phyloP scores from a whole-genome alignment of 1,284 basidiomycete species.

The Cutaneotrichosporon spelunceum region DNA sequence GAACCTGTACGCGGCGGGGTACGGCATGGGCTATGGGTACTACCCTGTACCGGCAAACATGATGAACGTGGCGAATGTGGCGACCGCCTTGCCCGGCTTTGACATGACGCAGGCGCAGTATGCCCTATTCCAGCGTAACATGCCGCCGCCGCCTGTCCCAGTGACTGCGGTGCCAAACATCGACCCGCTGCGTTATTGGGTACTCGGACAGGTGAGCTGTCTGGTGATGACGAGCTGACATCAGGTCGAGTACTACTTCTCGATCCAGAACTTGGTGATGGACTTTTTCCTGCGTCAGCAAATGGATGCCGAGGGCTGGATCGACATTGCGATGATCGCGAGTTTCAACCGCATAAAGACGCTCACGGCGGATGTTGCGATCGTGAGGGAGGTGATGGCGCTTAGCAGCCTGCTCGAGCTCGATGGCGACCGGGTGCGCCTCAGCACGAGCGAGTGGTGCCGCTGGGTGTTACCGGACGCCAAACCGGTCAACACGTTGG shows the following conservation, averaged over 20 bases:
- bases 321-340: slow-evolving; percentile 71
- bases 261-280: slow-evolving; percentile 75
- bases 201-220: slow-evolving; percentile 60
- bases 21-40: slow-evolving; percentile 33
- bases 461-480: slow-evolving; percentile 72
- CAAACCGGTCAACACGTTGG: slow-evolving; percentile 27
- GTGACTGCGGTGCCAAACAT: slow-evolving; percentile 57
- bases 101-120: slow-evolving; percentile 11
- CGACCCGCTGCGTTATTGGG: slow-evolving; percentile 62
- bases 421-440: slow-evolving; percentile 62
- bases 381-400: slow-evolving; percentile 69
- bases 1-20: slow-evolving; percentile 27
- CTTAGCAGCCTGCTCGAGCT: slow-evolving; percentile 71
- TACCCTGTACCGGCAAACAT: slow-evolving; percentile 29
- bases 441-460: slow-evolving; percentile 60
- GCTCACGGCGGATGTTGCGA: slow-evolving; percentile 63
- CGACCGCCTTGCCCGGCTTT: slow-evolving; percentile 18
- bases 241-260: slow-evolving; percentile 82
- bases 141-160: slow-evolving; percentile 59
- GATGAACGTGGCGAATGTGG: slow-evolving; percentile 14
- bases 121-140: slow-evolving; percentile 13
- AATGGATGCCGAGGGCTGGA: slow-evolving; percentile 90
- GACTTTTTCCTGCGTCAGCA: slow-evolving; percentile 76
- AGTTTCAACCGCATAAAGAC: slow-evolving; percentile 79
- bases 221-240: slow-evolving; percentile 3